These are phyloP conservation scores for Trichosanthes truncata DNA, from an alignment of 306 rosid species.

Conservation along the genomic window DNA sequence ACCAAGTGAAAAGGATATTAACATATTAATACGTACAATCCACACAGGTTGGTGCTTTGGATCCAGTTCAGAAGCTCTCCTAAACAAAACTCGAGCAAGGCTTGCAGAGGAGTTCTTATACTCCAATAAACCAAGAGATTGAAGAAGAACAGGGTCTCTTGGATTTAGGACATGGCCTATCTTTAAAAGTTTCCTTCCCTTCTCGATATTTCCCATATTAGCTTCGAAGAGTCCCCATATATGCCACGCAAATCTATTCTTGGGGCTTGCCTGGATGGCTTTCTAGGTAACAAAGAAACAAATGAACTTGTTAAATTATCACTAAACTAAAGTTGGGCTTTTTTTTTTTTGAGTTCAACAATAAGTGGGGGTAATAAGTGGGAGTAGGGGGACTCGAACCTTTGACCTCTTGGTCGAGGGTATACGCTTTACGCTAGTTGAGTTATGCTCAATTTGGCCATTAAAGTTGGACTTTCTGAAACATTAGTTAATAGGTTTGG, in stretches of 20 bases:
- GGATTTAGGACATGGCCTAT: slow-evolving; percentile 90
- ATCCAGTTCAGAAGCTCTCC: slow-evolving; percentile 77
- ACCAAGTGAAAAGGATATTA: background rate
- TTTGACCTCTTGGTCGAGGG: no score
- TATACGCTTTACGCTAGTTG: no score
- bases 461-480: no score
- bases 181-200: slow-evolving; percentile 72
- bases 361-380: no score
- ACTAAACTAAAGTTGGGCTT: background rate
- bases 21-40: slow-evolving; percentile 47
- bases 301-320: background rate
- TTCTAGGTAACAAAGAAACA: slow-evolving; percentile 30
- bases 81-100: slow-evolving; percentile 72
- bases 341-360: no score
- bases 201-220: slow-evolving; percentile 50
- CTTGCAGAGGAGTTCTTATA: slow-evolving; percentile 71
- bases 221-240: slow-evolving; percentile 98
- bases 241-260: slow-evolving; percentile 94
- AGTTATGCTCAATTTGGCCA: no score
- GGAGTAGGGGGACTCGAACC: no score
- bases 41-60: slow-evolving; percentile 96
- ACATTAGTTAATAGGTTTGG: background rate
- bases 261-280: slow-evolving; percentile 91
- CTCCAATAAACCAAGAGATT: slow-evolving; percentile 89
- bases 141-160: slow-evolving; percentile 88